Evolutionary conservation across 768 basidiomycete genomes (phyloP).

Genomic region (Leucocoprinus leucothites): DNA sequence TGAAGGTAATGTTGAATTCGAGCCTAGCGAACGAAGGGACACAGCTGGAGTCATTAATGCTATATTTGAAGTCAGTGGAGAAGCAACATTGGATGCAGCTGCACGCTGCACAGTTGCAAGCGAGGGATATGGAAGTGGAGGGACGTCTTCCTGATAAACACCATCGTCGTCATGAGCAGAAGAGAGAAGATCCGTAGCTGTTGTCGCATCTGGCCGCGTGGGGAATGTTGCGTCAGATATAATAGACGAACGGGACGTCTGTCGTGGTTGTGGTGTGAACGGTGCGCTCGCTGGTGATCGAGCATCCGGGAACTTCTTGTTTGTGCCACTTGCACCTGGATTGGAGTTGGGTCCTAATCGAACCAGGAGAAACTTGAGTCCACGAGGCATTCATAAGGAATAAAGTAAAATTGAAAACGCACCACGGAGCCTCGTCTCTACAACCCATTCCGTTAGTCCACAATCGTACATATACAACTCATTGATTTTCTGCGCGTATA

Average conservation of each 20-base stretch:
- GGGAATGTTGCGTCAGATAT: constrained; percentile 80
- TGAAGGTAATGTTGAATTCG: constrained; percentile 31
- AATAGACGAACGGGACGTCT: constrained; percentile 68
- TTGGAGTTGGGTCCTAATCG: constrained; percentile 28
- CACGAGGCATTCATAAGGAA: too few relatives aligned
- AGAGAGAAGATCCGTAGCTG: constrained; percentile 68
- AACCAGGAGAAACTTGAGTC: too few relatives aligned
- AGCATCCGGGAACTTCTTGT: constrained; percentile 8
- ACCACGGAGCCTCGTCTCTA: constrained; percentile 56
- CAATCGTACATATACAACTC: constrained; percentile 74
- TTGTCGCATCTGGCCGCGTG: constrained; percentile 70
- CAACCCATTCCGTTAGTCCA: constrained; percentile 76
- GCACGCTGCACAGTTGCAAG: constrained; percentile 41
- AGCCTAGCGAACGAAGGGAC: constrained; percentile 47
- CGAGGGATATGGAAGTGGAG: constrained; percentile 76
- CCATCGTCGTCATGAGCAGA: constrained; percentile 38
- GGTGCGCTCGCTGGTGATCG: constrained; percentile 36
- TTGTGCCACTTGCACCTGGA: neutral
- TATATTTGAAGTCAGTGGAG: neutral
- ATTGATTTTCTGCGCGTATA: constrained; percentile 82
- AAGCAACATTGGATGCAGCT: constrained; percentile 28
- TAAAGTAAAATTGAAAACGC: constrained; percentile 17
- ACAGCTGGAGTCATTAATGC: constrained; percentile 37
- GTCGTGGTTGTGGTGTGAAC: constrained; percentile 55
- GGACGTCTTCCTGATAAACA: constrained; percentile 48